Evolutionary conservation across 768 basidiomycete genomes (phyloP), one percentile per base, ranked within the genome.

Genomic region (Tricholoma furcatifolium): DNA sequence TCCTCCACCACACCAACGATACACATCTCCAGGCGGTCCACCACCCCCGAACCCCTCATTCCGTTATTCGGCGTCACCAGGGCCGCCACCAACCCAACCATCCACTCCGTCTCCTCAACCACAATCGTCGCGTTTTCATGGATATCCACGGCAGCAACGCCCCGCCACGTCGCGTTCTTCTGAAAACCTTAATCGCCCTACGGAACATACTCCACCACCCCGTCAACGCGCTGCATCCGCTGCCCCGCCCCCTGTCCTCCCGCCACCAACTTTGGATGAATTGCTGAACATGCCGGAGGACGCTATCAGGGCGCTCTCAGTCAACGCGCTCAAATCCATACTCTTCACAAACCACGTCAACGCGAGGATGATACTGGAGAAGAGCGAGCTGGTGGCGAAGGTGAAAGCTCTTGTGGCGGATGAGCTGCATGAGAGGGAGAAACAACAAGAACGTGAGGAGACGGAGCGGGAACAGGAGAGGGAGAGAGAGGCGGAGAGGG

Each of bases 341-440:
- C 68, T 97, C 18, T 91, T 84, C 63, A 83, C 83, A 49, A 91
- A 94, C 58, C 92, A 88, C 51, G 89, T 96, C 38, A 81, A 83
- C 59, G 83, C 90, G 24, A 80, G 84, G 39, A 75, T 85, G 62
- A 72, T 94, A 2, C 71, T 96, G n/a, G 94, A 97, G 73, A 97
- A 97, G 73, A 72, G 76, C 20, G 91, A 93, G 45, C 67, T 93
- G n/a, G 89, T 93, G 12, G 75, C 67, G 39, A 88, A 87, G 62
- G 91, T 91, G 21, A 59, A 71, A 50, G 71, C 67, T 14, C 68
- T 93, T 11, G 69, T 92, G 15, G 84, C 85, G 47, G 84, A 83
- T 54, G 88, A 91, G 65, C 70, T 73, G 56, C 60, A 67, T 27
- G 81, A 84, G 43, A 65, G 84, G 55, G 81, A 79, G 58, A 63